A percentile compares a stretch with the other conserved stretches of the same genome.
Evolutionary conservation across 2,329 filamentous ascomycete genomes (phyloP).

Genomic region (Stenocarpella maydis): DNA sequence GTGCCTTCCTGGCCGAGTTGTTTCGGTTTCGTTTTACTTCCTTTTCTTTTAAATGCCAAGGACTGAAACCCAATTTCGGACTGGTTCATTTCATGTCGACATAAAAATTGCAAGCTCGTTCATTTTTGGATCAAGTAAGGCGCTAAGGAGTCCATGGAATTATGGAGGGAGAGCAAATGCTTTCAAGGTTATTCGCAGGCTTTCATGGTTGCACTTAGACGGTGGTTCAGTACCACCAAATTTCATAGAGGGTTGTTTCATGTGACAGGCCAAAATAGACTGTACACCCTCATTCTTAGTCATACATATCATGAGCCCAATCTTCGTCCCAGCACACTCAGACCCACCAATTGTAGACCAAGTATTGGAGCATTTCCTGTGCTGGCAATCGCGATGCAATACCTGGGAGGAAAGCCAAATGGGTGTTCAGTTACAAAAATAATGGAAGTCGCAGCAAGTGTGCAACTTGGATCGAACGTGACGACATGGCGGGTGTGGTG

Average conservation of each 20-base stretch:
- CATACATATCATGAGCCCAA: not conserved
- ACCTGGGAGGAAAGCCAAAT: not conserved
- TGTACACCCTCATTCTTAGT: not conserved
- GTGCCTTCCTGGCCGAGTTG: not conserved
- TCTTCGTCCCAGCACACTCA: no score
- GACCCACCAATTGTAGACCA: no score
- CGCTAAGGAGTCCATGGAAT: slow-evolving; percentile 13
- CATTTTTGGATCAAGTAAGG: slow-evolving; percentile 10
- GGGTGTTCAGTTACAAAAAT: not conserved
- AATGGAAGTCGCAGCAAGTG: not conserved
- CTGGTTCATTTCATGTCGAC: not conserved
- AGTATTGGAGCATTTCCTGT: not conserved
- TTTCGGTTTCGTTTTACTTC: not conserved
- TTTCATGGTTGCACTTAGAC: slow-evolving; percentile 1
- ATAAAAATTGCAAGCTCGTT: not conserved
- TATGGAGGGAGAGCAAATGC: not conserved
- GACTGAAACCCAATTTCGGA: not conserved
- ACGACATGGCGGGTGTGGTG: not conserved
- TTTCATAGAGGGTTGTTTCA: not conserved
- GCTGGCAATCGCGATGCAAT: no score
- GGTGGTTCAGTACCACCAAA: not conserved
- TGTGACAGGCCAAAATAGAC: not conserved
- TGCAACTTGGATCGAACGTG: not conserved
- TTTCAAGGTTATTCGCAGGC: not conserved
- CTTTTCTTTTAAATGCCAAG: no score